These are phyloP conservation scores for Hirsutella minnesotensis DNA, from an alignment of 2,329 filamentous ascomycete genomes.

Conservation along the genomic window DNA sequence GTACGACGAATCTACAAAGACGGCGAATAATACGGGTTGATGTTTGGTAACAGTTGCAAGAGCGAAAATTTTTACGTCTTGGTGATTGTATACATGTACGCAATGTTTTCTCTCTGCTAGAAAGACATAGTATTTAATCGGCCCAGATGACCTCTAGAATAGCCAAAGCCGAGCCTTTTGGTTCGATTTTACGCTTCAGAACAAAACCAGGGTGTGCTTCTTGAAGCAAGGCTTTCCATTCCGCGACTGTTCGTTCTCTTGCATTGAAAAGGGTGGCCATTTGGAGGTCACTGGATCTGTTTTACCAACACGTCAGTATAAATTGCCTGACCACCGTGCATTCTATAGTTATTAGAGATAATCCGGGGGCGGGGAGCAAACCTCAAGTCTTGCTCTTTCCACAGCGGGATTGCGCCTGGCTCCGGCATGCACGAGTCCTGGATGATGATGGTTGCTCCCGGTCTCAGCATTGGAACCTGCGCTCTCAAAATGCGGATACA, in stretches of 20 bases:
- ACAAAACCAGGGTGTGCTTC: constrained; percentile 30
- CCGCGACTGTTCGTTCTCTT: constrained; percentile 31
- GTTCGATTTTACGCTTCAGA: constrained; percentile 1
- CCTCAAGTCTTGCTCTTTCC: not conserved
- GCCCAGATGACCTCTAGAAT: no score
- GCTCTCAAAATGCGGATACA: constrained; percentile 25
- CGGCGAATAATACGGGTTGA: no score
- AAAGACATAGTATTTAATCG: no score
- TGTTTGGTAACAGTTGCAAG: no score
- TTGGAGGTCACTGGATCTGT: constrained; percentile 24
- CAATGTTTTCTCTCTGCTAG: no score
- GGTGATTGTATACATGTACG: no score
- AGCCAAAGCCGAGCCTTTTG: no score
- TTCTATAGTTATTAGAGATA: no score
- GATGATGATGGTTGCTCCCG: constrained; percentile 26
- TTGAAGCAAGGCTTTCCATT: constrained; percentile 32
- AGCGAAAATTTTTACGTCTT: no score
- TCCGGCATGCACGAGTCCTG: constrained; percentile 26
- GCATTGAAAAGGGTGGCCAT: constrained; percentile 39
- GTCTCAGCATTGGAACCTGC: constrained; percentile 30
- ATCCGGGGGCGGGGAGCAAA: constrained; percentile 16
- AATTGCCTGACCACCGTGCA: constrained; percentile 25
- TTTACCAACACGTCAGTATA: no score
- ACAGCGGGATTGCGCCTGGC: constrained; percentile 10
- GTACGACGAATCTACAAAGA: no score